phyloP scores from a whole-genome alignment of 768 basidiomycete genomes.

The Psilocybe cyanescens region DNA sequence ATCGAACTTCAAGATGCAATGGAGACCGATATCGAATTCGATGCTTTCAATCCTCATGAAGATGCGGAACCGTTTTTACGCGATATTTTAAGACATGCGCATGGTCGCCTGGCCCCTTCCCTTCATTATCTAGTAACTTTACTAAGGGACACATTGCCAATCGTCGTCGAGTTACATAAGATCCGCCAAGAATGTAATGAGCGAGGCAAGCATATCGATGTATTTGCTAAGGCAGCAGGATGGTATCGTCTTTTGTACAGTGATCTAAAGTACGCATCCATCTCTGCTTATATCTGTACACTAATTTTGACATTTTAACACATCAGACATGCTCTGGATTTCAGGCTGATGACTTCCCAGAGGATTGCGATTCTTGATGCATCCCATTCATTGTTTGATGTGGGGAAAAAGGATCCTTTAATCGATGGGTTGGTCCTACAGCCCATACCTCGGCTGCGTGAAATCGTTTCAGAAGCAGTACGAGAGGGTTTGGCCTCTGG shows the following conservation, averaged over 20 bases:
- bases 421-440: constrained; percentile 43
- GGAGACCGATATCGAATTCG: constrained; percentile 24
- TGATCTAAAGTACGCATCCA: constrained; percentile 56
- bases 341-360: constrained; percentile 70
- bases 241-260: constrained; percentile 82
- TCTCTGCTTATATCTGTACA: neutral
- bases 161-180: constrained; percentile 72
- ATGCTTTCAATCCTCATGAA: constrained; percentile 72
- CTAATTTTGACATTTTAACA: constrained; percentile 2
- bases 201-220: constrained; percentile 50
- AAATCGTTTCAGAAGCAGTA: constrained; percentile 55
- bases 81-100: constrained; percentile 64
- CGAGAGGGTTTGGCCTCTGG: constrained; percentile 38
- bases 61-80: constrained; percentile 79
- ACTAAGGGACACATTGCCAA: constrained; percentile 77
- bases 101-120: constrained; percentile 67
- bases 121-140: constrained; percentile 69
- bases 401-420: constrained; percentile 15
- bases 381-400: constrained; percentile 59
- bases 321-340: constrained; percentile 77
- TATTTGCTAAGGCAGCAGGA: constrained; percentile 78
- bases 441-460: constrained; percentile 62
- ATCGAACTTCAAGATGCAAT: constrained; percentile 28
- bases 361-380: constrained; percentile 78
- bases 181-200: constrained; percentile 42